phyloP scores from a whole-genome alignment of 495 filamentous ascomycete genomes.

The Aspergillus wentii region DNA sequence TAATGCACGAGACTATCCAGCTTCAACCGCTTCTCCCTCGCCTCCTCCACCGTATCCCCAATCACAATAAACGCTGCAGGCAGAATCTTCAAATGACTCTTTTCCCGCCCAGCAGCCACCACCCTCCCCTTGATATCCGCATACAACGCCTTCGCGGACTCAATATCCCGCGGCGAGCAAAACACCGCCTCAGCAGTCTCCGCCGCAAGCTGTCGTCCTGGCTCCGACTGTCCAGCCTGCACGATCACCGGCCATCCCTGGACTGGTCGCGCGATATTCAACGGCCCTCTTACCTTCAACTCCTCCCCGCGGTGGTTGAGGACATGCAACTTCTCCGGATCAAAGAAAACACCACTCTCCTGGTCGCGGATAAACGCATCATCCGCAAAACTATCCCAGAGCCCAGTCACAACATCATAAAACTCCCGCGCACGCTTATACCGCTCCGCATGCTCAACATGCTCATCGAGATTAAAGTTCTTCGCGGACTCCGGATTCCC shows the following conservation, averaged over 20 bases:
- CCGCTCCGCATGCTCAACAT: conserved; percentile 29
- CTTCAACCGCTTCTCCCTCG: conserved; percentile 40
- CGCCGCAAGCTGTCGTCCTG: conserved; percentile 46
- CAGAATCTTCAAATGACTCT: conserved; percentile 46
- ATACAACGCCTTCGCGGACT: conserved; percentile 45
- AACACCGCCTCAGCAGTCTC: conserved; percentile 55
- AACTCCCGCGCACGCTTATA: conserved; percentile 37
- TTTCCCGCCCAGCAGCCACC: conserved; percentile 34
- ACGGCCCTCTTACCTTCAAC: conserved; percentile 39
- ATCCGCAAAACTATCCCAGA: conserved; percentile 52
- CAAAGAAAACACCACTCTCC: conserved; percentile 42
- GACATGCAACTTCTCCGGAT: conserved; percentile 44
- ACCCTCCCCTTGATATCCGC: conserved; percentile 46
- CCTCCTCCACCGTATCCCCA: conserved; percentile 39
- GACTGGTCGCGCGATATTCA: conserved; percentile 49
- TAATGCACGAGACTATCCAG: conserved; percentile 51
- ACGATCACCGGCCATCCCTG: conserved; percentile 56
- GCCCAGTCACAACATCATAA: conserved; percentile 31
- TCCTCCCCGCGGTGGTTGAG: conserved; percentile 47
- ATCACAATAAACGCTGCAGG: conserved; percentile 48
- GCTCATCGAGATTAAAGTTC: conserved; percentile 32
- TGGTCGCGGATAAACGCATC: conserved; percentile 47
- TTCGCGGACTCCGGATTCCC: conserved; percentile 32
- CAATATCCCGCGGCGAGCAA: conserved; percentile 34
- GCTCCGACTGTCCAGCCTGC: conserved; percentile 51